phyloP scores from a whole-genome alignment of 2,329 filamentous ascomycete genomes.

The Epichloe gansuensis region DNA sequence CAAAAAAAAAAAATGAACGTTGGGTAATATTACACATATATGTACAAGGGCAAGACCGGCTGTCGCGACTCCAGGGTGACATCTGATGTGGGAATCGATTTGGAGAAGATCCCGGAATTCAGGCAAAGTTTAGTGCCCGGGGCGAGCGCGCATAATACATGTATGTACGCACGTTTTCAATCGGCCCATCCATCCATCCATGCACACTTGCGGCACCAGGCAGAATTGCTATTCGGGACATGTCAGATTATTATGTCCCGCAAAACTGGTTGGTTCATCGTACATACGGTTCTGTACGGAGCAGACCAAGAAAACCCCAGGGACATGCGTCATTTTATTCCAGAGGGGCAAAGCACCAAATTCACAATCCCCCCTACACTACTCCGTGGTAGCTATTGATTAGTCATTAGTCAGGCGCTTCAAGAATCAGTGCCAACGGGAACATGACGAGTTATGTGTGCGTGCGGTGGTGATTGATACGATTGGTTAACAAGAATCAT shows the following conservation, averaged over 20 bases:
- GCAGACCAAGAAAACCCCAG: too few relatives aligned
- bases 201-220: neutral
- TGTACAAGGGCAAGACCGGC: neutral
- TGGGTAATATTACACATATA: too few relatives aligned
- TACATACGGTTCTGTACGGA: too few relatives aligned
- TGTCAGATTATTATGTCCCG: neutral
- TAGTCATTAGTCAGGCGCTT: too few relatives aligned
- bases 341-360: too few relatives aligned
- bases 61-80: constrained; percentile 3
- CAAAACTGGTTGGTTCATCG: neutral
- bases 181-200: neutral
- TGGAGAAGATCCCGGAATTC: constrained; percentile 2
- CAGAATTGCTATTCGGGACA: neutral
- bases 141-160: neutral
- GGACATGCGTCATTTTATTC: too few relatives aligned
- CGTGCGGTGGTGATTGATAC: too few relatives aligned
- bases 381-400: too few relatives aligned
- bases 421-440: too few relatives aligned
- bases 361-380: too few relatives aligned
- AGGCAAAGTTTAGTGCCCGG: constrained; percentile 1
- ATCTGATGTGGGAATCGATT: constrained; percentile 2
- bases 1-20: neutral
- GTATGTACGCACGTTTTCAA: neutral
- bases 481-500: neutral
- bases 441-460: too few relatives aligned